Percentiles rank a stretch among this genome's conserved stretches.
These are phyloP conservation scores for Paecilomyces formosus DNA, from an alignment of 2,329 filamentous ascomycete species.

Conservation along the genomic window DNA sequence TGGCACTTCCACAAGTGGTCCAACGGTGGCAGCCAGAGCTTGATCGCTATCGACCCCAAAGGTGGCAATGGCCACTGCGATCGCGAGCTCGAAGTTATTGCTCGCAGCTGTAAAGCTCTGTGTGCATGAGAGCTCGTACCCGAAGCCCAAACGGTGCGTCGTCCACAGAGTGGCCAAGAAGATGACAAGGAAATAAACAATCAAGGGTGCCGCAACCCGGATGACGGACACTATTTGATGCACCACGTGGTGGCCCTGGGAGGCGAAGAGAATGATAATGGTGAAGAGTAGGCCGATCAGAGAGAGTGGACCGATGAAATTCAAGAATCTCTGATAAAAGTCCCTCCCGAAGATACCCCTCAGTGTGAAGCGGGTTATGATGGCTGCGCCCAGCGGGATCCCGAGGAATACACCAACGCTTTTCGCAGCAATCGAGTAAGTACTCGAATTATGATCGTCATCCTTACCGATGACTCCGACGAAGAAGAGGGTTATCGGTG, in stretches of 20 bases:
- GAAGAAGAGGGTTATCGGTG: constrained; percentile 61
- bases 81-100: constrained; percentile 89
- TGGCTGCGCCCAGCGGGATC: constrained; percentile 71
- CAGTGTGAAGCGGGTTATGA: constrained; percentile 64
- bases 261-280: constrained; percentile 77
- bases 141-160: constrained; percentile 61
- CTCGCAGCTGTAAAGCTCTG: constrained; percentile 86
- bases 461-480: constrained; percentile 59
- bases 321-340: constrained; percentile 65
- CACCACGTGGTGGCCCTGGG: constrained; percentile 68
- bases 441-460: constrained; percentile 35
- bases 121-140: constrained; percentile 62
- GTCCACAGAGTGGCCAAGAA: constrained; percentile 63
- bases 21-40: constrained; percentile 74
- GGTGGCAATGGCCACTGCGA: constrained; percentile 76
- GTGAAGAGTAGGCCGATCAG: constrained; percentile 81
- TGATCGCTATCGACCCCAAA: constrained; percentile 73
- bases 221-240: constrained; percentile 78
- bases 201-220: constrained; percentile 68
- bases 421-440: constrained; percentile 64
- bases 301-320: constrained; percentile 62
- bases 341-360: constrained; percentile 48
- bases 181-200: constrained; percentile 72
- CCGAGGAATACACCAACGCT: constrained; percentile 80
- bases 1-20: constrained; percentile 79